Evolutionary conservation across 805 yeast species (phyloP).

Genomic region (Ogataea nonfermentans): DNA sequence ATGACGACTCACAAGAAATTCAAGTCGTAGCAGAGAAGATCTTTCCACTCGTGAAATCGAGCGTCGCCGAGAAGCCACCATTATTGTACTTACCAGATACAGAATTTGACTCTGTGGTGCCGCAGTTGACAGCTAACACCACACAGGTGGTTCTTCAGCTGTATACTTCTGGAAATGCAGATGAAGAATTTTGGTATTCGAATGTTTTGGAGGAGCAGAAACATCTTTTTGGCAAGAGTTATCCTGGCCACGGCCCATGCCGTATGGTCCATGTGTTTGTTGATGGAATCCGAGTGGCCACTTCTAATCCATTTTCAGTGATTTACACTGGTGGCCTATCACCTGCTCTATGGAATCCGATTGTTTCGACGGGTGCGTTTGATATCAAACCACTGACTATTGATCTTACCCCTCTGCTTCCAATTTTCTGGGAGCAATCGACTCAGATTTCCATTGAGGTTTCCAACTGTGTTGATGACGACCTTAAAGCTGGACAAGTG

Average conservation of each 20-base stretch:
- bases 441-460: conserved; percentile 46
- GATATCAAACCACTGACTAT: conserved; percentile 69
- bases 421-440: conserved; percentile 57
- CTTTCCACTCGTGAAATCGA: conserved; percentile 36
- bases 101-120: conserved; percentile 38
- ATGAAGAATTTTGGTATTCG: conserved; percentile 83
- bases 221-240: conserved; percentile 43
- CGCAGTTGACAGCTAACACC: conserved; percentile 51
- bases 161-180: conserved; percentile 70
- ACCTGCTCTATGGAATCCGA: conserved; percentile 79
- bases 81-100: conserved; percentile 45
- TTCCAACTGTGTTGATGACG: conserved; percentile 49
- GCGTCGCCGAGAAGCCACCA: conserved; percentile 38
- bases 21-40: conserved; percentile 40
- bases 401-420: conserved; percentile 69
- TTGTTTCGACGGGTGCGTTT: conserved; percentile 71
- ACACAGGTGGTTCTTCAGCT: conserved; percentile 58
- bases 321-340: conserved; percentile 80
- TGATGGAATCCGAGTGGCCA: conserved; percentile 57
- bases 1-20: conserved; percentile 19
- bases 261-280: conserved; percentile 63
- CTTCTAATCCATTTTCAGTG: conserved; percentile 67
- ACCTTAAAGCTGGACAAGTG: conserved; percentile 23
- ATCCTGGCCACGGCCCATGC: conserved; percentile 68
- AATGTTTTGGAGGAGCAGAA: conserved; percentile 50